These are phyloP conservation scores for Cystobasidium ongulense DNA, from an alignment of 768 basidiomycete species.

Conservation along the genomic window DNA sequence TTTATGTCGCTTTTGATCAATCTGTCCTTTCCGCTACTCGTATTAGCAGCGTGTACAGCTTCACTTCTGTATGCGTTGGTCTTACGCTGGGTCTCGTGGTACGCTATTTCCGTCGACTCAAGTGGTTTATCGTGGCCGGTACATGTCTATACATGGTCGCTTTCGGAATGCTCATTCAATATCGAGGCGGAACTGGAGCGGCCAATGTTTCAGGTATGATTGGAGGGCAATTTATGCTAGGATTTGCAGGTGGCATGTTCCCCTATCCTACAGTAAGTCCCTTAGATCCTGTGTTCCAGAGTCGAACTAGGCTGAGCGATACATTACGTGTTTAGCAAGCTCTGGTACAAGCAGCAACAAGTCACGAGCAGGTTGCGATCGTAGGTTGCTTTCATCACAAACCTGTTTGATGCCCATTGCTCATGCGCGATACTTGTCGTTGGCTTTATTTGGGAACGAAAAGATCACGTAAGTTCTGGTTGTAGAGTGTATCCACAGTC, in stretches of 20 bases:
- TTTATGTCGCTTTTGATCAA: slow-evolving; percentile 42
- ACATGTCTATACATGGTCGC: slow-evolving; percentile 41
- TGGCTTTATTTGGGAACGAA: no score
- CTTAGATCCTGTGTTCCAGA: no score
- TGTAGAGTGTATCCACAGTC: no score
- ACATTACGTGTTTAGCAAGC: slow-evolving; percentile 23
- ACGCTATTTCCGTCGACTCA: slow-evolving; percentile 41
- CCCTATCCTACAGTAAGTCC: slow-evolving; percentile 40
- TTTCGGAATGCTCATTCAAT: slow-evolving; percentile 43
- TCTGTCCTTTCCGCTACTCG: slow-evolving; percentile 41
- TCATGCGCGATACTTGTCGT: no score
- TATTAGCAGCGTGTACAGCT: slow-evolving; percentile 42
- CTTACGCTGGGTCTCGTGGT: slow-evolving; percentile 42
- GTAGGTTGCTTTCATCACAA: no score
- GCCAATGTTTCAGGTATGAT: slow-evolving; percentile 35
- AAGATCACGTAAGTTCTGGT: slow-evolving; percentile 29
- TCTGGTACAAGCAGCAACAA: slow-evolving; percentile 37
- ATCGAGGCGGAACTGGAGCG: slow-evolving; percentile 31
- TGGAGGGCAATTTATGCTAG: slow-evolving; percentile 42
- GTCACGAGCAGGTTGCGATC: slow-evolving; percentile 40
- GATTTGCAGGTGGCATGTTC: slow-evolving; percentile 37
- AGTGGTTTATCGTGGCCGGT: slow-evolving; percentile 43
- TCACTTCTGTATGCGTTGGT: slow-evolving; percentile 43
- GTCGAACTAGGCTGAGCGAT: no score
- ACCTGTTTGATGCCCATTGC: no score